Conservation (phyloP, 1,284 basidiomycete genomes). For the Austroboletus olivaceoglutinosus region DNA sequence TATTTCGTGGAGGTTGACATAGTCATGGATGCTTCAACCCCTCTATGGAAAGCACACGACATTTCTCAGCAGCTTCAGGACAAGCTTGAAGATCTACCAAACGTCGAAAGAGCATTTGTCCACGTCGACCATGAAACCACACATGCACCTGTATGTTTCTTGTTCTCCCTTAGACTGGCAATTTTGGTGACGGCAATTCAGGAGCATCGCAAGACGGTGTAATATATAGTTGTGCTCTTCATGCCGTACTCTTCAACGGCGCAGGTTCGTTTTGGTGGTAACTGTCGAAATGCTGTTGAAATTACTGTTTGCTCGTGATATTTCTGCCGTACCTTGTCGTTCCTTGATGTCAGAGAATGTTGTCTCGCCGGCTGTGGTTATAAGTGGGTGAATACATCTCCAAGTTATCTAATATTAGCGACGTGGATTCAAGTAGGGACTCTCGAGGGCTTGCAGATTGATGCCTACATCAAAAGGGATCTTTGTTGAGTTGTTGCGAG, state of each 20-base stretch:
- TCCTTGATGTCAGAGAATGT: background rate
- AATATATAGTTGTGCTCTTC: background rate
- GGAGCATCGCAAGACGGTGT: slow-evolving; percentile 35
- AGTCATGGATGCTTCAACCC: slow-evolving; percentile 88
- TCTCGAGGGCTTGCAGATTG: background rate
- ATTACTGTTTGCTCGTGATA: slow-evolving; percentile 5
- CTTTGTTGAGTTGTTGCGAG: slow-evolving; percentile 6
- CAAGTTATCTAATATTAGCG: background rate
- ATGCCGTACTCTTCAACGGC: background rate
- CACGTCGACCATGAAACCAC: slow-evolving; percentile 93
- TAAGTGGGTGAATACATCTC: no score
- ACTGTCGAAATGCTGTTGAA: slow-evolving; percentile 4
- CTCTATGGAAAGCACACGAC: slow-evolving; percentile 91
- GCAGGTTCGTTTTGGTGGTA: background rate
- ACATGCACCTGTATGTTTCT: slow-evolving; percentile 65
- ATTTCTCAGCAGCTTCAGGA: slow-evolving; percentile 91
- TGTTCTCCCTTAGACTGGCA: background rate
- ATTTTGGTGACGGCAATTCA: slow-evolving; percentile 7
- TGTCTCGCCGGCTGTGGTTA: no score
- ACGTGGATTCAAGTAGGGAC: background rate
- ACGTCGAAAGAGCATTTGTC: slow-evolving; percentile 90
- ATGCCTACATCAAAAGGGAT: background rate
- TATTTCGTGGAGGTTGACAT: slow-evolving; percentile 96
- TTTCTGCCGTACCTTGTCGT: background rate
- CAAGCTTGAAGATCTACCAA: slow-evolving; percentile 88